Base-by-base conservation (phyloP, 2,329 filamentous ascomycete genomes). In the Calycina herbarum region DNA sequence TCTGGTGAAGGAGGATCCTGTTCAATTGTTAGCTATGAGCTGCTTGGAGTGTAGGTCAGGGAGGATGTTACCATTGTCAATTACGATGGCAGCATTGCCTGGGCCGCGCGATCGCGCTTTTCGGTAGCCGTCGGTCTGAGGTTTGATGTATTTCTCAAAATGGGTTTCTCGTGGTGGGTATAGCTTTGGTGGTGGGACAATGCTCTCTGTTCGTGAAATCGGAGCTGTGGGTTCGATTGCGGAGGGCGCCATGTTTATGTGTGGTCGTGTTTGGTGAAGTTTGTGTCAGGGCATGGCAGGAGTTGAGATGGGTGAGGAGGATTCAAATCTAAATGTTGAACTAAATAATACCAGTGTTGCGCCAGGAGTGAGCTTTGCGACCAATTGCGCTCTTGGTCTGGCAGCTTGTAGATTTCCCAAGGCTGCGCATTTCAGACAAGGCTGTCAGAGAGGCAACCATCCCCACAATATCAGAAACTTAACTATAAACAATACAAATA, bases 1-100 rank as follows among this genome's bases (percentile, higher is more conserved):
- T 78, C 96, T 93, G 66, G 97, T 87, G 38, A 89, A 83, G 62
- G 91, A 96, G 29, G 94, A 95, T 71, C 95, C 94, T 97, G 72
- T 58, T 62, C 24, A 57, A 60, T 20, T 27, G 10, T 73, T 64
- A 74, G 69, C 38, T 54, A n/a, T 29, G 59, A 45, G 56, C 72
- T 67, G 24, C 6, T 31, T n/a, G 33, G 2, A 59, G 33, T 31
- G 62, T 38, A 67, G n/a, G 11, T n/a, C 33, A 61, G 56, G 40
- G 56, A 45, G 57, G 51, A 66, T 58, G 64, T 59, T 80, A 96
- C 94, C 95, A 90, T 97, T 97, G 81, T 99, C 95, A 76, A 99
- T 98, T 68, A 99, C 92, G 74, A 99, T 97, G 61, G 93, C 92
- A 61, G 89, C 91, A 57, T 82, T 80, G 65, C 81, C 83, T 17